Base-by-base conservation (phyloP, 2,329 filamentous ascomycete species). In the Aspergillus persii region DNA sequence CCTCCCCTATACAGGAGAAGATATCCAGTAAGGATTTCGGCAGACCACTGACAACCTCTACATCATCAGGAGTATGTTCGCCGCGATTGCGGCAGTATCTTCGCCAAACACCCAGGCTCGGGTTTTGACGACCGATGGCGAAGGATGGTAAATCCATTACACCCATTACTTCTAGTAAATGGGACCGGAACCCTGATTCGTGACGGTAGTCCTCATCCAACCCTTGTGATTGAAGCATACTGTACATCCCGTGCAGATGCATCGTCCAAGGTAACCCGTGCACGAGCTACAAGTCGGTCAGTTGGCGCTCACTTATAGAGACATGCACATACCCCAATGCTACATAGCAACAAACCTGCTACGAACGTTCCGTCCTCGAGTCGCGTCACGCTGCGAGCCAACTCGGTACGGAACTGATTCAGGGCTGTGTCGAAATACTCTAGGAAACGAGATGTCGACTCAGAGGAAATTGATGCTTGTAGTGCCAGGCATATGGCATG, bases 241-340 rank as follows among this genome's bases (percentile, higher is more conserved):
- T 68, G 57, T 73, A 63, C 65, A 74, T 71, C 12, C 71, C 71
- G 60, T 69, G 65, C 2, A 74, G 56, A 54, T 73, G 71, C 59
- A 73, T 66, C 2, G 68, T 70, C 71, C 71, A 74, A 1, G 69
- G 66, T 7, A 69, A 50, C 3, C 69, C 69, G 31, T 71, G 69
- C 59, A 72, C 65, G 26, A 69, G 46, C 70, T 73, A 41, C 29
- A 9, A 12, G 2, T 1, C 3, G 27, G 27, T 41, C 30, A 50
- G 33, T n/a, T 41, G 8, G 2, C 4, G 4, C n/a, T 50, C 31
- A 33, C 9, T 1, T 12, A 12, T 39, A 23, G 26, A 18, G 31
- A 33, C 4, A 2, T 29, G 50, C 8, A 69, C 69, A 50, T 57
- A 73, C 69, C 12, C 68, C 70, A 55, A 72, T 73, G 47, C 64